Base-by-base conservation (phyloP, 768 basidiomycete species). In the Scleroderma bovista region DNA sequence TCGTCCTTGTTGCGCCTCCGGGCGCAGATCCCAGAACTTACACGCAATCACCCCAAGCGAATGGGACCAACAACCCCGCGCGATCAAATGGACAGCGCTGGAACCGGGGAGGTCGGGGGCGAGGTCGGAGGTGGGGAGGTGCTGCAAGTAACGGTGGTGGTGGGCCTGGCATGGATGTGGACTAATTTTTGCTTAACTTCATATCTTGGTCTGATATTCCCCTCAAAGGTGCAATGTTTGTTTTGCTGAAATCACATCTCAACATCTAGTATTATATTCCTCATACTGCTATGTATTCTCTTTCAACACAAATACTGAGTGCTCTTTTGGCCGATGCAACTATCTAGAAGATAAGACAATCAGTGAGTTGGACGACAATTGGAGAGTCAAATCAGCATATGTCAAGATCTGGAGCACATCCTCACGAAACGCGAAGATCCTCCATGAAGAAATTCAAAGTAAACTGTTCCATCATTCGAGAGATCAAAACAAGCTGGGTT, bases 381-480 rank as follows among this genome's bases (percentile, higher is more conserved):
- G 20, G 7, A 42, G 31, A 37, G 5, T 29, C 51, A 44, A 22
- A 23, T 66, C 65, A 66, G 65, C 53, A 23, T n/a, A n/a, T 83
- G 86, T 86, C 86, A 82, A 60, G 60, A 77, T 80, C 62, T 84
- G 88, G 85, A 86, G 87, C 87, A 71, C 75, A 67, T 79, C 84
- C 83, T 60, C 65, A 57, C 51, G 52, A 47, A 56, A 57, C 61
- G 50, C 72, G 80, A 16, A 82, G 84, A 85, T 86, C 69, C 84
- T 82, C 88, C 88, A 73, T 89, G 88, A 90, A 90, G 88, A 90
- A 90, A 90, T 89, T 88, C 88, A 84, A 83, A 68, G 54, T 31
- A 56, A 53, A 69, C 72, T 70, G 65, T 68, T 63, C 63, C 41
- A 43, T 43, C 41, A 43, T 43, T 22, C 51, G 66, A 69, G 60